phyloP scores from a whole-genome alignment of 2,329 filamentous ascomycete genomes.

The Torrubiella hemipterigena region DNA sequence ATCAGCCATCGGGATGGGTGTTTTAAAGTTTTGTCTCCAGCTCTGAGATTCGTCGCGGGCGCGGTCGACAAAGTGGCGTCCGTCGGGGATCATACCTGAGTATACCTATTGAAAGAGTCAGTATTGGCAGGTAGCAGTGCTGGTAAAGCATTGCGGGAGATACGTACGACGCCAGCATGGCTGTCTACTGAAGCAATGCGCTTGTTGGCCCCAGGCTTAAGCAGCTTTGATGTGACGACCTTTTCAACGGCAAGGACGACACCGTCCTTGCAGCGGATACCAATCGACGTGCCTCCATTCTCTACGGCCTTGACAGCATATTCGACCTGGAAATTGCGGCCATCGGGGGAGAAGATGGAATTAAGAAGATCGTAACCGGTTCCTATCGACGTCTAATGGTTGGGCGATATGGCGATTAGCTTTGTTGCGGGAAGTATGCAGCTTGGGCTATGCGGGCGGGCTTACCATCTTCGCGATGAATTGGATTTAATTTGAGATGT shows the following conservation, averaged over 20 bases:
- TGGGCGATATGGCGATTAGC: conserved; percentile 5
- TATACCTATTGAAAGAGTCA: conserved; percentile 56
- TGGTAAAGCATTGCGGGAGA: neutral
- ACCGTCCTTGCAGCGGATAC: conserved; percentile 94
- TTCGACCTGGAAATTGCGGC: conserved; percentile 98
- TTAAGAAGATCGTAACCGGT: conserved; percentile 99
- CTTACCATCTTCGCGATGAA: conserved; percentile 8
- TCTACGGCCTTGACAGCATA: conserved; percentile 98
- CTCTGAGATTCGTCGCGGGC: conserved; percentile 85
- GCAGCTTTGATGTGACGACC: conserved; percentile 85
- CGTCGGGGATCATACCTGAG: conserved; percentile 88
- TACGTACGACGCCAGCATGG: conserved; percentile 79
- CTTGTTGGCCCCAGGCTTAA: conserved; percentile 94
- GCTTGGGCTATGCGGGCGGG: neutral
- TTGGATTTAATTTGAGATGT: neutral
- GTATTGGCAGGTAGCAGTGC: conserved; percentile 3
- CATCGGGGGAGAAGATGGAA: conserved; percentile 98
- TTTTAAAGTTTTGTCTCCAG: conserved; percentile 92
- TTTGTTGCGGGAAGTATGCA: neutral
- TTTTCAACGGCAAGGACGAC: conserved; percentile 96
- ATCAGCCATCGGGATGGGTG: conserved; percentile 77
- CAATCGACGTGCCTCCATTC: conserved; percentile 91
- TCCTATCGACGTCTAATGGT: conserved; percentile 88
- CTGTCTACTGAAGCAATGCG: conserved; percentile 90
- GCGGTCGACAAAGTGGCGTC: conserved; percentile 86